These are phyloP conservation scores for Cryptococcus sp. DNA, from an alignment of 1,284 basidiomycete species.

Conservation along the genomic window DNA sequence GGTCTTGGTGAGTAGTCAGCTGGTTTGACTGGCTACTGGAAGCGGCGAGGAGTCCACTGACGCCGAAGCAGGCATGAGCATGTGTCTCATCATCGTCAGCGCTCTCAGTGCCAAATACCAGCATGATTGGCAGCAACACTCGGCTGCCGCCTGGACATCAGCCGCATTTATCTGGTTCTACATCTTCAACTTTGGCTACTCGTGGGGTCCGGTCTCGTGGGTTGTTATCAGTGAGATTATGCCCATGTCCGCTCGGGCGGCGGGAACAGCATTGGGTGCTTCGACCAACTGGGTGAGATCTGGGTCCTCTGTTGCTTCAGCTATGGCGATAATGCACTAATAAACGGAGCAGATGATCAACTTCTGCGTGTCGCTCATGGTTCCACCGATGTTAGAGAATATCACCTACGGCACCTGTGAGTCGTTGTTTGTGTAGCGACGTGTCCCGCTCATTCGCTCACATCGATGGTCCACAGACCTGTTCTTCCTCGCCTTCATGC, in stretches of 20 bases:
- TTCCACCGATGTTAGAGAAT: conserved; percentile 21
- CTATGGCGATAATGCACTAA: too few species aligned
- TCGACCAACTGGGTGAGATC: conserved; percentile 22
- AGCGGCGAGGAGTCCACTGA: neutral
- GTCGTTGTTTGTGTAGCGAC: too few species aligned
- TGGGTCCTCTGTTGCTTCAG: too few species aligned
- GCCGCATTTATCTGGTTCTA: conserved; percentile 30
- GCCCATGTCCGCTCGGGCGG: conserved; percentile 22
- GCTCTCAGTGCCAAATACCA: conserved; percentile 20
- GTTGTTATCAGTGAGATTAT: conserved; percentile 27
- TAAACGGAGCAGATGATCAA: conserved; percentile 13
- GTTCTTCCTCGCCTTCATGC: conserved; percentile 27
- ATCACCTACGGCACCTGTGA: conserved; percentile 21
- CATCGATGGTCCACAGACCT: conserved; percentile 9
- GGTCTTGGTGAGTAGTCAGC: conserved; percentile 1
- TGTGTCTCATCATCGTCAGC: conserved; percentile 28
- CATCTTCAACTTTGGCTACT: conserved; percentile 21
- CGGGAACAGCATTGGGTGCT: conserved; percentile 22
- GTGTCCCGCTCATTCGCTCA: neutral
- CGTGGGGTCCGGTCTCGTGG: conserved; percentile 22
- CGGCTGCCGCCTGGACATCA: conserved; percentile 17
- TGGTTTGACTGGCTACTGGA: too few species aligned
- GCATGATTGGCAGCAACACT: conserved; percentile 10
- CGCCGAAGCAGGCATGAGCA: conserved; percentile 17
- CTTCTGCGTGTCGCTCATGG: conserved; percentile 23